These are phyloP conservation scores for Pichia pseudocactophila DNA, from an alignment of 805 yeast species.

Conservation along the genomic window DNA sequence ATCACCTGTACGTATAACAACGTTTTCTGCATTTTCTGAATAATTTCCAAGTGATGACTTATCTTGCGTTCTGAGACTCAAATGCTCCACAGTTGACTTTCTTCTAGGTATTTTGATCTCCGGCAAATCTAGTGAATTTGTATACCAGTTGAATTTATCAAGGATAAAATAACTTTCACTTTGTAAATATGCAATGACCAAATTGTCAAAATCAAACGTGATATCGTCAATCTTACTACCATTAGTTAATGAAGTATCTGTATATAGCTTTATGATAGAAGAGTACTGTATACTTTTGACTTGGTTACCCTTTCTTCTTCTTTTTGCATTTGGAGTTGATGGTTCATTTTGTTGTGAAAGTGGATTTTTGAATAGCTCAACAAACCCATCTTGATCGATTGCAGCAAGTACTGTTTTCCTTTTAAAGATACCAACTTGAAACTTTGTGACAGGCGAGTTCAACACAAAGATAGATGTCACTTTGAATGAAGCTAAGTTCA, in stretches of 20 bases:
- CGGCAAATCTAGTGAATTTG: slow-evolving; percentile 15
- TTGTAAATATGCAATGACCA: slow-evolving; percentile 55
- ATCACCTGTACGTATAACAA: slow-evolving; percentile 37
- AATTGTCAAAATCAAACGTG: slow-evolving; percentile 22
- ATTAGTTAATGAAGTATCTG: slow-evolving; percentile 19
- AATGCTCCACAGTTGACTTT: slow-evolving; percentile 26
- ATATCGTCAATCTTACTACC: slow-evolving; percentile 16
- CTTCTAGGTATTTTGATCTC: slow-evolving; percentile 18
- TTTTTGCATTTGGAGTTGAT: slow-evolving; percentile 7
- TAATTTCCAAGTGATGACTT: slow-evolving; percentile 9
- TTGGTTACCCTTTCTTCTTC: slow-evolving; percentile 25
- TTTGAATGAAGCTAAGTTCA: slow-evolving; percentile 38
- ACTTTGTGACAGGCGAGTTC: slow-evolving; percentile 46
- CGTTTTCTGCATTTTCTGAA: slow-evolving; percentile 18
- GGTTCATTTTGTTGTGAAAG: slow-evolving; percentile 14
- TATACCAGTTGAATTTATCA: slow-evolving; percentile 44
- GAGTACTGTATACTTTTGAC: slow-evolving; percentile 45
- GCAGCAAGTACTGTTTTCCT: slow-evolving; percentile 37
- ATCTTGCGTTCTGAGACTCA: slow-evolving; percentile 33
- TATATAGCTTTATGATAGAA: slow-evolving; percentile 34
- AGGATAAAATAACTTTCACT: slow-evolving; percentile 48
- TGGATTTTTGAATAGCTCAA: slow-evolving; percentile 65
- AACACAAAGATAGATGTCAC: slow-evolving; percentile 57
- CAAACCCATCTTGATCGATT: slow-evolving; percentile 63
- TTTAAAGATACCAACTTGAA: slow-evolving; percentile 28